Percentiles rank a stretch among this genome's conserved stretches.
phyloP scores from a whole-genome alignment of 495 filamentous ascomycete genomes.

The Aspergillus nidulans region DNA sequence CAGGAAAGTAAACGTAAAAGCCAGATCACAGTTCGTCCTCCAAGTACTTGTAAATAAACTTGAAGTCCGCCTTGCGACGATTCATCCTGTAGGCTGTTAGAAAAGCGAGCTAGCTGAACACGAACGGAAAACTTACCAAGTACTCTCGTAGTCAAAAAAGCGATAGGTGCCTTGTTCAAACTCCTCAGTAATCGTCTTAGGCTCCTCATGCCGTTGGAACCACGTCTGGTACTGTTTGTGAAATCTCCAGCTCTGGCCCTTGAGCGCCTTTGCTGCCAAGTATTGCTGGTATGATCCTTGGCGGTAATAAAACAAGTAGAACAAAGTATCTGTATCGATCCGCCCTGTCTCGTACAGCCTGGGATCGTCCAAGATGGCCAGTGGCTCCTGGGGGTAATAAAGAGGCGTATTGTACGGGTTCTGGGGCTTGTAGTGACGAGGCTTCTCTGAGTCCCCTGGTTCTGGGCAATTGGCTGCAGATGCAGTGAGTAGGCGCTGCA shows the following conservation, averaged over 20 bases:
- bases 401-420: slow-evolving; percentile 71
- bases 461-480: slow-evolving; percentile 71
- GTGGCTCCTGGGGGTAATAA: slow-evolving; percentile 88
- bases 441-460: slow-evolving; percentile 71
- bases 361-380: slow-evolving; percentile 86
- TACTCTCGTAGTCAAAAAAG: slow-evolving; percentile 99
- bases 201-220: slow-evolving; percentile 98
- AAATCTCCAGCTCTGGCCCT: slow-evolving; percentile 96
- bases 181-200: slow-evolving; percentile 96
- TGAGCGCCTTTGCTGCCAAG: slow-evolving; percentile 90
- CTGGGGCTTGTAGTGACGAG: slow-evolving; percentile 77
- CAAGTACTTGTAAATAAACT: slow-evolving; percentile 95
- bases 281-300: slow-evolving; percentile 95
- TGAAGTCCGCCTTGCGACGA: slow-evolving; percentile 95
- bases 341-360: slow-evolving; percentile 67
- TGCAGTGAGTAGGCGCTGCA: slow-evolving; percentile 64
- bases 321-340: slow-evolving; percentile 94
- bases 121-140: slow-evolving; percentile 65
- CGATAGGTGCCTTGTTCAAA: slow-evolving; percentile 98
- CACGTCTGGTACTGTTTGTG: slow-evolving; percentile 99
- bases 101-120: slow-evolving; percentile 4
- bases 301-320: slow-evolving; percentile 98
- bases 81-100: slow-evolving; percentile 75
- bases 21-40: slow-evolving; percentile 75
- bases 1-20: background rate